Evolutionary conservation across 1,284 basidiomycete species (phyloP).

Genomic region (Papiliotrema flavescens): DNA sequence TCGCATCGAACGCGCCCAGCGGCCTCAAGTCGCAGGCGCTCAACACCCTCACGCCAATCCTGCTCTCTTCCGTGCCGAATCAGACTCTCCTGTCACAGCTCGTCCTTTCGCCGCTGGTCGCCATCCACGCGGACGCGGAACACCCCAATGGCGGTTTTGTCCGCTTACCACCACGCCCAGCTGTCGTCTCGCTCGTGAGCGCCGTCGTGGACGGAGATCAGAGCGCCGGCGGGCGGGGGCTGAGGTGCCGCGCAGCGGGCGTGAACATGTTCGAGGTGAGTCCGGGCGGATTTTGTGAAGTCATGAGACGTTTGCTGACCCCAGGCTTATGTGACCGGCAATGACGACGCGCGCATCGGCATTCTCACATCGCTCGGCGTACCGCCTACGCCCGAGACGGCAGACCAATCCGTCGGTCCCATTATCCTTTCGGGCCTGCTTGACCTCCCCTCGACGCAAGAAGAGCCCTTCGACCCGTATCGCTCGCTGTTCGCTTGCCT

Average conservation of each 20-base stretch:
- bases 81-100: slow-evolving; percentile 53
- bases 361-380: slow-evolving; percentile 46
- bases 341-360: slow-evolving; percentile 46
- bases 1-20: slow-evolving; percentile 89
- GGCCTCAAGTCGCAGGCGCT: slow-evolving; percentile 78
- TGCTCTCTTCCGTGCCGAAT: slow-evolving; percentile 51
- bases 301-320: slow-evolving; percentile 3
- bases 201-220: slow-evolving; percentile 44
- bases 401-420: slow-evolving; percentile 46
- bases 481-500: slow-evolving; percentile 53
- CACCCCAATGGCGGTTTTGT: slow-evolving; percentile 49
- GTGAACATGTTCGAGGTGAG: slow-evolving; percentile 52
- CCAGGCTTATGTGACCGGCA: slow-evolving; percentile 45
- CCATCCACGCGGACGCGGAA: slow-evolving; percentile 47
- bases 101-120: slow-evolving; percentile 49
- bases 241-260: slow-evolving; percentile 49
- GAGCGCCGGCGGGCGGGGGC: slow-evolving; percentile 33
- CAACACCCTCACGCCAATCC: slow-evolving; percentile 67
- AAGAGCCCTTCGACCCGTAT: slow-evolving; percentile 52
- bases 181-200: slow-evolving; percentile 47
- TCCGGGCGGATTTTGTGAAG: neutral
- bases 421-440: slow-evolving; percentile 54
- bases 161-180: slow-evolving; percentile 44
- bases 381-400: slow-evolving; percentile 27
- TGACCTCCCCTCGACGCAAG: slow-evolving; percentile 41